These are phyloP conservation scores for Penicillium lividum DNA, from an alignment of 495 filamentous ascomycete species.

Conservation along the genomic window DNA sequence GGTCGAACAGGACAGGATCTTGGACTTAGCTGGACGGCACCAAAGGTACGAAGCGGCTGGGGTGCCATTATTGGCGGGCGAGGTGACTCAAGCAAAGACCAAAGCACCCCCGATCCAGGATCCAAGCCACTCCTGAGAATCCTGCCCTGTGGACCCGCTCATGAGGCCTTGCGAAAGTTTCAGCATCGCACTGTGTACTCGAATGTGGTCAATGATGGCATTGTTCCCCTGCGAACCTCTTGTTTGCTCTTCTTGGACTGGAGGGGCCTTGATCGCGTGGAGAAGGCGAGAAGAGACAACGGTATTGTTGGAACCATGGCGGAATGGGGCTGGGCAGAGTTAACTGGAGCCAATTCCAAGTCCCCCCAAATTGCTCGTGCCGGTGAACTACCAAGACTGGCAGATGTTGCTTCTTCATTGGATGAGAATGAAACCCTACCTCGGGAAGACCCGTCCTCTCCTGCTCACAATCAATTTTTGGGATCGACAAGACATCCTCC, in stretches of 20 bases:
- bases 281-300: conserved; percentile 91
- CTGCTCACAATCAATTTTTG: conserved; percentile 26
- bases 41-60: conserved; percentile 84
- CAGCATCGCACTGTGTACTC: conserved; percentile 92
- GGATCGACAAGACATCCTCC: conserved; percentile 6
- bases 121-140: conserved; percentile 90
- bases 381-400: conserved; percentile 26
- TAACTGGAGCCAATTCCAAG: conserved; percentile 77
- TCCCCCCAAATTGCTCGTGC: conserved; percentile 43
- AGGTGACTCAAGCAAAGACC: conserved; percentile 64
- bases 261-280: conserved; percentile 88
- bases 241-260: conserved; percentile 97
- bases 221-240: conserved; percentile 91
- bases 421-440: conserved; percentile 7
- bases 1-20: conserved; percentile 94
- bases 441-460: conserved; percentile 16
- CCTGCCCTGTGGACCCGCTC: conserved; percentile 88
- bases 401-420: conserved; percentile 17
- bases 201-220: conserved; percentile 98
- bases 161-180: conserved; percentile 82
- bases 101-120: conserved; percentile 66
- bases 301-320: conserved; percentile 89
- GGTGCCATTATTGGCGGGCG: conserved; percentile 79
- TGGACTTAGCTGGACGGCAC: conserved; percentile 89
- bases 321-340: conserved; percentile 91